phyloP scores from a whole-genome alignment of 768 basidiomycete species.

The Termitomyces sp. region DNA sequence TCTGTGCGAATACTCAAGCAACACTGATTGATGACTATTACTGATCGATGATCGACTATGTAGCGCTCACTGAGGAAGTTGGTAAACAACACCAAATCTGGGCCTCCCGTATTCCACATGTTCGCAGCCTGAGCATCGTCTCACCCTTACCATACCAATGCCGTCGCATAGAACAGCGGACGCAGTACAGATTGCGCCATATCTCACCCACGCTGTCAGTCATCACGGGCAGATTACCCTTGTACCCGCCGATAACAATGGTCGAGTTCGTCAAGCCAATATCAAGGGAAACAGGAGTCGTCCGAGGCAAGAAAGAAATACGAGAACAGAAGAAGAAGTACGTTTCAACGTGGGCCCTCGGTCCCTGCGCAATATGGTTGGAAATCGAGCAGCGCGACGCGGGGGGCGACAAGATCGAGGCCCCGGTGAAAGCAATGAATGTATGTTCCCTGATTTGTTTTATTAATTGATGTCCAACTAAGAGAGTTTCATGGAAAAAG shows the following conservation, averaged over 20 bases:
- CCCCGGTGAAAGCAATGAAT: slow-evolving; percentile 23
- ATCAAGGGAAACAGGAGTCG: slow-evolving; percentile 39
- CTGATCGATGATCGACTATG: no score
- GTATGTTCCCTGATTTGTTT: slow-evolving; percentile 17
- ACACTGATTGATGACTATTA: no score
- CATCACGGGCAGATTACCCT: slow-evolving; percentile 53
- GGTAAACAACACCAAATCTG: slow-evolving; percentile 39
- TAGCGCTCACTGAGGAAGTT: neutral
- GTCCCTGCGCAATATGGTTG: slow-evolving; percentile 23
- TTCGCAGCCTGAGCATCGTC: slow-evolving; percentile 25
- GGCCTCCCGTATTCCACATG: slow-evolving; percentile 42
- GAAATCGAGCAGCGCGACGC: slow-evolving; percentile 28
- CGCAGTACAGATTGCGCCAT: slow-evolving; percentile 54
- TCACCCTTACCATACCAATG: slow-evolving; percentile 41
- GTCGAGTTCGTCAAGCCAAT: slow-evolving; percentile 44
- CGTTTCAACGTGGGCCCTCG: slow-evolving; percentile 45
- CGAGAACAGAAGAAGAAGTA: slow-evolving; percentile 43
- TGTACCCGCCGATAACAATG: slow-evolving; percentile 50
- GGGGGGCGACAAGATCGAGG: slow-evolving; percentile 27
- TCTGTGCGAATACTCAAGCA: no score
- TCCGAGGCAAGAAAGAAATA: slow-evolving; percentile 37
- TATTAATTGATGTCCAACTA: neutral
- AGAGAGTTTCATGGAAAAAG: slow-evolving; percentile 24
- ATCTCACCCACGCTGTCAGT: slow-evolving; percentile 54
- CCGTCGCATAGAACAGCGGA: slow-evolving; percentile 45